Evolutionary conservation across 805 yeast species (phyloP).

Genomic region (Barnettozyma botsteinii): DNA sequence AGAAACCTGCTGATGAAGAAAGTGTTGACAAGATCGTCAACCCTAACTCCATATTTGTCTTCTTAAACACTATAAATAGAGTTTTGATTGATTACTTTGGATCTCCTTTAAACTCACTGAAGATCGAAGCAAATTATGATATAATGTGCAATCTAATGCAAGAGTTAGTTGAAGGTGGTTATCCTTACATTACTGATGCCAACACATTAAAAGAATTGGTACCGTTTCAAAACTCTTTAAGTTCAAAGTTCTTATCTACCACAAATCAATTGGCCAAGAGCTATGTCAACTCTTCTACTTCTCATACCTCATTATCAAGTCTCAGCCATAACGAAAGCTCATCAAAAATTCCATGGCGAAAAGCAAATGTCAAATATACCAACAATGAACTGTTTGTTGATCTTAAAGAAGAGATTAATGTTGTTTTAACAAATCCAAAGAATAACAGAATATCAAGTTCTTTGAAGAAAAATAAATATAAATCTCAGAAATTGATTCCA

Average conservation of each 20-base stretch:
- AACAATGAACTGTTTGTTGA: constrained; percentile 87
- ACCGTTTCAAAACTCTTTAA: constrained; percentile 40
- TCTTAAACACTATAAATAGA: constrained; percentile 44
- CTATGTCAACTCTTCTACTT: constrained; percentile 16
- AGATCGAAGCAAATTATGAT: constrained; percentile 65
- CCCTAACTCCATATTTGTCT: constrained; percentile 50
- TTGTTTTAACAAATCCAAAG: constrained; percentile 36
- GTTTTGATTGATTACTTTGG: constrained; percentile 56
- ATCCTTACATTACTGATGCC: constrained; percentile 66
- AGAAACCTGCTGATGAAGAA: constrained; percentile 1
- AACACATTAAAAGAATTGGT: constrained; percentile 65
- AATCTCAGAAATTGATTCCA: constrained; percentile 30
- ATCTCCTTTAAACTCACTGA: constrained; percentile 46
- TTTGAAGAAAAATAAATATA: constrained; percentile 20
- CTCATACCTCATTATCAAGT: constrained; percentile 8
- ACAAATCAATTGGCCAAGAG: constrained; percentile 29
- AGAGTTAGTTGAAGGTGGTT: constrained; percentile 74
- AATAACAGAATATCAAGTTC: constrained; percentile 11
- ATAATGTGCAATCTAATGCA: constrained; percentile 63
- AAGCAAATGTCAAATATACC: constrained; percentile 59
- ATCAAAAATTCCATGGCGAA: constrained; percentile 69
- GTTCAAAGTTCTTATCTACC: constrained; percentile 29
- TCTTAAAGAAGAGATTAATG: constrained; percentile 57
- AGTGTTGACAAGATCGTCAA: constrained; percentile 26
- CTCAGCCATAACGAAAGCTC: constrained; percentile 8